phyloP scores from a whole-genome alignment of 176 grass and related monocot genomes.

The Oryza brachyantha region DNA sequence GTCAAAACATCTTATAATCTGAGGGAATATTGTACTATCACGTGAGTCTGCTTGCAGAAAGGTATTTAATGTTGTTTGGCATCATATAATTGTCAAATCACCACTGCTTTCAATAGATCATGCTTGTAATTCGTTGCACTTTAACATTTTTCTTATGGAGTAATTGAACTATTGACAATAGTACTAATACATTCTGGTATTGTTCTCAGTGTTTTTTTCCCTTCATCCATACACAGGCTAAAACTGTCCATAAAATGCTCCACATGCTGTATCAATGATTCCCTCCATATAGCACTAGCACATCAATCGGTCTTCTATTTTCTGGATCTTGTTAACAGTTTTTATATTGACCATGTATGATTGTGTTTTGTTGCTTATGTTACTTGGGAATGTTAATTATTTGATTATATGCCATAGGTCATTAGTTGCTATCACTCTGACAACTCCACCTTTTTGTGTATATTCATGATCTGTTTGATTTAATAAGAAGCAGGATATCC shows the following conservation, averaged over 20 bases:
- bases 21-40: background rate
- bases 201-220: conserved; percentile 6
- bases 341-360: background rate
- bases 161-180: background rate
- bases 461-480: background rate
- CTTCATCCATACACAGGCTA: background rate
- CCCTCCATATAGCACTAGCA: background rate
- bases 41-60: conserved; percentile 11
- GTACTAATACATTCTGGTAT: background rate
- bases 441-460: background rate
- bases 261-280: background rate
- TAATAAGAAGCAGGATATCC: background rate
- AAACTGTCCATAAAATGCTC: conserved; percentile 5
- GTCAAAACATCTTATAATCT: too few relatives aligned
- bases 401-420: background rate
- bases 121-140: background rate
- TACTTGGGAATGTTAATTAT: background rate
- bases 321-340: conserved; percentile 24
- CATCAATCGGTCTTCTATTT: conserved; percentile 12
- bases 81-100: background rate
- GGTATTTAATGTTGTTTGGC: background rate
- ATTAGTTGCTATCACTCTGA: background rate
- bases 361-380: conserved; percentile 11
- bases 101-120: background rate
- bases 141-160: background rate